These are phyloP conservation scores for Trichophyton benhamiae DNA, from an alignment of 2,329 filamentous ascomycete genomes.

Conservation along the genomic window DNA sequence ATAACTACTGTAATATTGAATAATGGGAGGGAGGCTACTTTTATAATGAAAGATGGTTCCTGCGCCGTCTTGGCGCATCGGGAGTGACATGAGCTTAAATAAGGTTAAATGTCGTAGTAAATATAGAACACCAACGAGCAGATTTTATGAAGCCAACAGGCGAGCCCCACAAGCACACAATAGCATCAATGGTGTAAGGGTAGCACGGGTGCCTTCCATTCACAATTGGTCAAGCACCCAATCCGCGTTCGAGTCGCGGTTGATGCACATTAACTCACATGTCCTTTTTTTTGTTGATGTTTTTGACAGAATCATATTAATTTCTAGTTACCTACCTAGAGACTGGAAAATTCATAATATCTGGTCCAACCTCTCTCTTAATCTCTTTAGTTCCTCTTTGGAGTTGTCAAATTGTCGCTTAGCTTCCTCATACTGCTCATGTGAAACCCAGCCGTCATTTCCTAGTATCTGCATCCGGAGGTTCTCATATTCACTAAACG, in stretches of 20 bases:
- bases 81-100: neutral
- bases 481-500: slow-evolving; percentile 14
- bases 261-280: neutral
- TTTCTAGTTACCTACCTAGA: neutral
- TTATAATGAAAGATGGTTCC: neutral
- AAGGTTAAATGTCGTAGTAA: neutral
- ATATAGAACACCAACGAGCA: neutral
- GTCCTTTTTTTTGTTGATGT: neutral
- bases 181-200: neutral
- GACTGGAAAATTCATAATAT: neutral
- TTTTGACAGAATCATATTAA: neutral
- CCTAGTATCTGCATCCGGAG: slow-evolving; percentile 13
- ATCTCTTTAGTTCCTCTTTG: neutral
- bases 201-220: neutral
- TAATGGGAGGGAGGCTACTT: neutral
- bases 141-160: neutral
- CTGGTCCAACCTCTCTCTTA: neutral
- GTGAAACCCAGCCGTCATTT: slow-evolving; percentile 20
- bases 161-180: neutral
- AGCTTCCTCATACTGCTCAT: slow-evolving; percentile 16
- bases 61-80: neutral
- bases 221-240: neutral
- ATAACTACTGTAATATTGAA: neutral
- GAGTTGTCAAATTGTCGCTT: slow-evolving; percentile 1
- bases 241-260: neutral